Base-by-base conservation (phyloP, 139 green algal species). In the Parachlorella kessleri region DNA sequence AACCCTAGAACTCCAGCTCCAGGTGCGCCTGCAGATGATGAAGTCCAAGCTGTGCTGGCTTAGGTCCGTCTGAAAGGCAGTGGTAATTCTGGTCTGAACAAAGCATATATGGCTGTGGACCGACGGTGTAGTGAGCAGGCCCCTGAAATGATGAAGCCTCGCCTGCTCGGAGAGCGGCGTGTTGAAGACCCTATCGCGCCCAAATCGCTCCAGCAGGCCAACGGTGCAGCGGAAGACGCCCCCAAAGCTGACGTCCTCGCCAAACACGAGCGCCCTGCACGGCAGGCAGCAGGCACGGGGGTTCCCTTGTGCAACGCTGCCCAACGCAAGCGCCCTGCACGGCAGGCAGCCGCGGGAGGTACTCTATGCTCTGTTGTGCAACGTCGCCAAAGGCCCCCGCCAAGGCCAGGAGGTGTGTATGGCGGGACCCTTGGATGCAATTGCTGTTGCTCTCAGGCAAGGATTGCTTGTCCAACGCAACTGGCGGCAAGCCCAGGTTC, bases 151-250 rank as follows among this genome's bases (percentile, higher is more conserved):
- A n/a, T n/a, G n/a, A n/a, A n/a, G 7, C n/a, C 76, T 75, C 37
- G 90, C 92, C 90, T 98, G 92, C 73, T 99, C 95, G 18, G 82
- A 90, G 3, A 98, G 82, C 6, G 95, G 95, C 0, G 95, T 99
- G 85, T 98, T 99, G 91, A 99, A 99, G 0, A 97, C 93, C 14
- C 93, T 81, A 24, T 92, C 78, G 5, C 77, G 72, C 2, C 95
- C 95, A 86, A 93, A 97, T 0, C 84, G 81, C 53, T 96, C 89
- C 38, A 81, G 53, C 38, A 98, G 84, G 8, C 93, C 93, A 4
- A 90, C 90, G 5, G 93, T 98, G 83, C 92, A 97, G 3, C 94
- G 86, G 75, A 98, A 98, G 3, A 98, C 95, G 23, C 95, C 95
- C 10, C 95, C 95, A 81, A 98, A 98, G 0, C 78, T 84, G 0